These are phyloP conservation scores for Trichosporon asahii DNA, from an alignment of 1,284 basidiomycete species.

Conservation along the genomic window DNA sequence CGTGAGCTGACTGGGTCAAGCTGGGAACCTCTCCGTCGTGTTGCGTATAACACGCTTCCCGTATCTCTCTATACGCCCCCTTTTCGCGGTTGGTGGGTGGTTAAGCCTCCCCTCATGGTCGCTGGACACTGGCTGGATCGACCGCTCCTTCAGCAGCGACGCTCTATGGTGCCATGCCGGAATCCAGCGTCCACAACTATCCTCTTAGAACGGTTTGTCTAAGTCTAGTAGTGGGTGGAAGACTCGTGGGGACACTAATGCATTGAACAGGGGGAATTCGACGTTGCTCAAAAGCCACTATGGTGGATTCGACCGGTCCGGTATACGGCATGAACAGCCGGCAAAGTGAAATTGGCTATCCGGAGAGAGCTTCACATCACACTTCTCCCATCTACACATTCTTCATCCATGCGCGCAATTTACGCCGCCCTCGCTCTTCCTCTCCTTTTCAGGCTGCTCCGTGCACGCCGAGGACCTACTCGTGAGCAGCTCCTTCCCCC, in stretches of 20 bases:
- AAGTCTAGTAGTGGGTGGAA: background rate
- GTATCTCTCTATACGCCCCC: too few relatives aligned
- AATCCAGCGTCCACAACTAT: too few relatives aligned
- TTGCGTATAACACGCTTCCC: too few relatives aligned
- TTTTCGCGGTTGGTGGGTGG: too few relatives aligned
- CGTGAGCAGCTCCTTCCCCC: constrained; percentile 48
- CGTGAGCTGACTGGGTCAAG: background rate
- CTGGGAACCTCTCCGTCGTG: too few relatives aligned
- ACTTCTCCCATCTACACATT: background rate
- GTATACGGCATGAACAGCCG: background rate
- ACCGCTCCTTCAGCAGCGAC: too few relatives aligned
- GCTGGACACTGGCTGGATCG: too few relatives aligned
- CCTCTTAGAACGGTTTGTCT: too few relatives aligned
- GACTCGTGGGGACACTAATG: background rate
- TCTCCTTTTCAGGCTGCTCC: constrained; percentile 29
- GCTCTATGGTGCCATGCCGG: too few relatives aligned
- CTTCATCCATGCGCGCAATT: constrained; percentile 8
- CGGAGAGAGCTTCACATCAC: background rate
- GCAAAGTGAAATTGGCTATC: background rate
- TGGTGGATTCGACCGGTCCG: background rate
- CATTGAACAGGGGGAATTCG: background rate
- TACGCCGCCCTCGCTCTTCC: constrained; percentile 53
- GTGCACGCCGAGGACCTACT: constrained; percentile 28
- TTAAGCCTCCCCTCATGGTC: too few relatives aligned
- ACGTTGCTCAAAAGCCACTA: background rate